Evolutionary conservation across 2,329 filamentous ascomycete genomes (phyloP).

Genomic region (Paracoccidioides brasiliensis): DNA sequence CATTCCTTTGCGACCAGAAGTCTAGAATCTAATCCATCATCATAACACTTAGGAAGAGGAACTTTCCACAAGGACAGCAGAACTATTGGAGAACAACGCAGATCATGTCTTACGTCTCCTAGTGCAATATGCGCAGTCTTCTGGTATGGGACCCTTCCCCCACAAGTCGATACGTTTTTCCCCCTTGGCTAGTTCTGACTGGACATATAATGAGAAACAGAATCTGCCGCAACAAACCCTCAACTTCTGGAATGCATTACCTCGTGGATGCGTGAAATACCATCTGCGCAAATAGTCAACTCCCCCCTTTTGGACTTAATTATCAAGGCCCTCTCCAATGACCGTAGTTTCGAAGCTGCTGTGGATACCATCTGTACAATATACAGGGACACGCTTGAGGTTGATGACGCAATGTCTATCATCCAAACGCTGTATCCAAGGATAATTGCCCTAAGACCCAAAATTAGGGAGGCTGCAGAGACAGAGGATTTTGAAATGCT

Average conservation of each 20-base stretch:
- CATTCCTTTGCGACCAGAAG: slow-evolving; percentile 12
- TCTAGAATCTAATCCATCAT: slow-evolving; percentile 38
- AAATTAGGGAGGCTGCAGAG: slow-evolving; percentile 59
- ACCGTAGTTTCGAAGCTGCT: slow-evolving; percentile 70
- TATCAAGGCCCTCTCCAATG: slow-evolving; percentile 57
- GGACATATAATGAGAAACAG: slow-evolving; percentile 32
- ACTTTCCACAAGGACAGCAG: slow-evolving; percentile 68
- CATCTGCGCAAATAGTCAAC: slow-evolving; percentile 66
- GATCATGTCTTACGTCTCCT: slow-evolving; percentile 75
- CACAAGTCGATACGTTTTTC: neutral
- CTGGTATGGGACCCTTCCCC: slow-evolving; percentile 42
- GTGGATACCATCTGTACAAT: slow-evolving; percentile 88
- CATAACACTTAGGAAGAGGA: slow-evolving; percentile 73
- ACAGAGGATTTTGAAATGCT: slow-evolving; percentile 76
- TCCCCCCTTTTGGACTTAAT: slow-evolving; percentile 75
- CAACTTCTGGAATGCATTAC: slow-evolving; percentile 90
- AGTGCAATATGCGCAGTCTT: slow-evolving; percentile 83
- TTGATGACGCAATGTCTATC: slow-evolving; percentile 72
- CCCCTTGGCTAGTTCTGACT: neutral
- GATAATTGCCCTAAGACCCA: slow-evolving; percentile 61
- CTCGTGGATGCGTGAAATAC: slow-evolving; percentile 91
- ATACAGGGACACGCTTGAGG: slow-evolving; percentile 81
- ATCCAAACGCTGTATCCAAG: slow-evolving; percentile 76
- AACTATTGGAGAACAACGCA: slow-evolving; percentile 83
- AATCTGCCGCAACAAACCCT: slow-evolving; percentile 67